Evolutionary conservation across 1,139 yeast species (phyloP).

Genomic region (Pichia sp.): DNA sequence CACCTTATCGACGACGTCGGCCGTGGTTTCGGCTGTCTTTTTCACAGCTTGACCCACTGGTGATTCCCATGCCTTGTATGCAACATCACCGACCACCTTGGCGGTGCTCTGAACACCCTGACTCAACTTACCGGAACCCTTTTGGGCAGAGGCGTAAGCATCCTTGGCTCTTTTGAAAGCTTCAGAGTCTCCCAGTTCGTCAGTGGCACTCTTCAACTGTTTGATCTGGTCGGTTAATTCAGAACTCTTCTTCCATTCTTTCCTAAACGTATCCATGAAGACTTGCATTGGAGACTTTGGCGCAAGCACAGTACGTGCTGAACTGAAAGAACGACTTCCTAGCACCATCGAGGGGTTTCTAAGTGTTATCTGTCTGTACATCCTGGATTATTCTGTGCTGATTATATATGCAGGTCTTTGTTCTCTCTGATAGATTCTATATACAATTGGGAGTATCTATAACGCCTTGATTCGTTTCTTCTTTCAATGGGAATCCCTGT

Average conservation of each 20-base stretch:
- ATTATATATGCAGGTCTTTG: background rate
- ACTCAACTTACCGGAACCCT: conserved; percentile 77
- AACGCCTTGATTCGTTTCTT: background rate
- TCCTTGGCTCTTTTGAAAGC: conserved; percentile 92
- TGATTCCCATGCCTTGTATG: conserved; percentile 94
- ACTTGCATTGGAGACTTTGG: conserved; percentile 82
- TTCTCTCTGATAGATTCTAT: background rate
- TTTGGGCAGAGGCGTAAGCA: conserved; percentile 83
- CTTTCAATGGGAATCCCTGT: background rate
- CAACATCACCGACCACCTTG: conserved; percentile 87
- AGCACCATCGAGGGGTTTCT: conserved; percentile 7
- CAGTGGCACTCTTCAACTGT: conserved; percentile 94
- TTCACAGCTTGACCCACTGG: conserved; percentile 87
- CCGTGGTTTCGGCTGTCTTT: conserved; percentile 72
- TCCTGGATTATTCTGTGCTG: background rate
- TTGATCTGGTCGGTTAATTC: conserved; percentile 91
- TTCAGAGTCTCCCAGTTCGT: conserved; percentile 88
- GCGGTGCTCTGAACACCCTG: conserved; percentile 85
- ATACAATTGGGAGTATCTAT: background rate
- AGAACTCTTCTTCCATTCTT: conserved; percentile 84
- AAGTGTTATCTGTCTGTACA: conserved; percentile 12
- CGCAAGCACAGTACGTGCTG: conserved; percentile 2
- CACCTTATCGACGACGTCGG: conserved; percentile 77
- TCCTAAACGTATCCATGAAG: conserved; percentile 84
- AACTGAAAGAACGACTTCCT: conserved; percentile 10